Evolutionary conservation across 495 filamentous ascomycete genomes (phyloP), one percentile per base, ranked within the genome.

Genomic region (Neurospora discreta): DNA sequence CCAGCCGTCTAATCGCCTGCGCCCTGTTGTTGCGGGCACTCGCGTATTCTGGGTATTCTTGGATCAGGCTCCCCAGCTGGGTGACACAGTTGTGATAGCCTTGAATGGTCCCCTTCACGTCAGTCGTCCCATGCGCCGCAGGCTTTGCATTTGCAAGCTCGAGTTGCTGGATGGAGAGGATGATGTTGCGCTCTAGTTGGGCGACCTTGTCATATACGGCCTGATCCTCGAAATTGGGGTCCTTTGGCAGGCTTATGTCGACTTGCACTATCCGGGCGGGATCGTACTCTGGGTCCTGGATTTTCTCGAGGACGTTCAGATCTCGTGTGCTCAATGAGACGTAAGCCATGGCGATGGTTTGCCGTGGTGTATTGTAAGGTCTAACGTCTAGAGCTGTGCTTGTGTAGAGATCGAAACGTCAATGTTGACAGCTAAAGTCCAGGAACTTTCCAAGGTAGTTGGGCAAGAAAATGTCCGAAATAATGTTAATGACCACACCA

Each of bases 261-360:
- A 94, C 83, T 39, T 83, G 80, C 30, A 89, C 78, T 1, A 82
- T 79, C 2, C 83, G 76, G 13, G 82, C 75, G 1, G 91, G 88
- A 26, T 90, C 87, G 39, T 88, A 85, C 77, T 94, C 93, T 15
- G 91, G 90, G 74, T 95, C 92, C 76, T 91, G 93, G 79, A 97
- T 90, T 70, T 91, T 90, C 75, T 89, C 83, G 52, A 95, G 88
- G 73, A 95, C 88, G 41, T 88, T 85, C 72, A 88, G 79, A 80
- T 96, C 93, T 76, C 91, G 90, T 36, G 80, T 80, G 70, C 89
- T 90, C 38, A 97, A 88, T 41, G 83, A 77, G 78, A 84, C 71
- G 43, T 83, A 74, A 30, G 83, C 75, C 84, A 89, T 86, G 38
- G 75, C 81, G 68, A 77, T 71, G 44, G 58, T 20, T 33, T 65